Conservation (phyloP, 192 early-diverging fungal species). For the Podila epigama region DNA sequence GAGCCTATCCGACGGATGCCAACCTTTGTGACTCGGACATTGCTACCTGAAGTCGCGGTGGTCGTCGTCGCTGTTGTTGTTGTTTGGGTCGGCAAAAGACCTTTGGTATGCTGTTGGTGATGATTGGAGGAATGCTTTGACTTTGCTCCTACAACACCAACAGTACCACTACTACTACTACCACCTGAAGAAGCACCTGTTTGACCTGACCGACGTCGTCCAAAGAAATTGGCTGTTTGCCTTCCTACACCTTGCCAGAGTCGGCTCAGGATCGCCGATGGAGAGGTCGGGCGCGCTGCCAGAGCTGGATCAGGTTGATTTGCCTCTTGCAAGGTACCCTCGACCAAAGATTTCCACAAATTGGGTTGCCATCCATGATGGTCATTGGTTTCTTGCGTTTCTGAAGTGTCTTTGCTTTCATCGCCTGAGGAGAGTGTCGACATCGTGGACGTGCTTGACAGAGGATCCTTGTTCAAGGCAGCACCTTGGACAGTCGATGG, state of each 20-base stretch:
- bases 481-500: not conserved
- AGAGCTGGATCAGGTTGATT: too few relatives aligned
- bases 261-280: not conserved
- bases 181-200: too few relatives aligned
- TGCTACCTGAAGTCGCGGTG: too few relatives aligned
- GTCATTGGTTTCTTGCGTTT: not conserved
- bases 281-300: not conserved
- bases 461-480: not conserved
- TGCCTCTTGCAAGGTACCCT: too few relatives aligned
- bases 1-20: slow-evolving; percentile 5
- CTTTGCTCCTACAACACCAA: not conserved
- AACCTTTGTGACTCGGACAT: not conserved
- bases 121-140: not conserved
- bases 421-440: not conserved
- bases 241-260: not conserved
- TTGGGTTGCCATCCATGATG: too few relatives aligned
- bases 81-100: not conserved
- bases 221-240: not conserved
- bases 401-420: not conserved
- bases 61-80: not conserved
- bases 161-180: too few relatives aligned
- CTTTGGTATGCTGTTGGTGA: not conserved
- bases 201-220: too few relatives aligned
- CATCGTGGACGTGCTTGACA: not conserved
- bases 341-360: too few relatives aligned